Percentiles rank a stretch among this genome's conserved stretches.
Conservation (phyloP, 495 filamentous ascomycete species). For the Penicillium cosmopolitanum region DNA sequence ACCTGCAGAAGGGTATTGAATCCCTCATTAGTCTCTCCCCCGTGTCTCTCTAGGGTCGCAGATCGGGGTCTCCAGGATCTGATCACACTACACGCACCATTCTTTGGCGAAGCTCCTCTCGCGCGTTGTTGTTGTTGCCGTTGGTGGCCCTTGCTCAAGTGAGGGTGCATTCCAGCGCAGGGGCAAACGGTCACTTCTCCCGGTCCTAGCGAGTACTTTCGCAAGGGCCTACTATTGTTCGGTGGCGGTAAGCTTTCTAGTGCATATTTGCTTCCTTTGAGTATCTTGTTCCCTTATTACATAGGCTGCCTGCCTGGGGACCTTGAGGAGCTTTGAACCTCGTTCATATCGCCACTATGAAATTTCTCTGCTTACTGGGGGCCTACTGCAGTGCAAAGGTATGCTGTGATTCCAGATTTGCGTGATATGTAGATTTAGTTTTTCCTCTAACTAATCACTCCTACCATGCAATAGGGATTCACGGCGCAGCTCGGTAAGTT, state of each 20-base stretch:
- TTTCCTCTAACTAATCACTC: neutral
- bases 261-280: neutral
- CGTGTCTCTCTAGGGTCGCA: conserved; percentile 13
- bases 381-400: conserved; percentile 32
- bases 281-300: neutral
- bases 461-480: conserved; percentile 20
- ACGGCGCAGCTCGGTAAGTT: conserved; percentile 32
- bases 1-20: conserved; percentile 7
- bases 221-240: neutral
- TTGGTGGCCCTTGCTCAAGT: conserved; percentile 29
- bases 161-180: conserved; percentile 32
- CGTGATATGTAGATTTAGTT: neutral
- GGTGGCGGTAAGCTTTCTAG: conserved; percentile 9
- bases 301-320: neutral
- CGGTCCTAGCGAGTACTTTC: conserved; percentile 16
- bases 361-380: conserved; percentile 36
- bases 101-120: conserved; percentile 8
- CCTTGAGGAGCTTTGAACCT: neutral
- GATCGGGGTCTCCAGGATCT: conserved; percentile 15
- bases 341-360: conserved; percentile 20
- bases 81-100: conserved; percentile 7
- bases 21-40: neutral
- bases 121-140: neutral
- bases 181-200: conserved; percentile 16
- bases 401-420: neutral